Evolutionary conservation across 2,329 filamentous ascomycete species (phyloP), one percentile per base, ranked within the genome.

Genomic region (Sarocladium strictum): DNA sequence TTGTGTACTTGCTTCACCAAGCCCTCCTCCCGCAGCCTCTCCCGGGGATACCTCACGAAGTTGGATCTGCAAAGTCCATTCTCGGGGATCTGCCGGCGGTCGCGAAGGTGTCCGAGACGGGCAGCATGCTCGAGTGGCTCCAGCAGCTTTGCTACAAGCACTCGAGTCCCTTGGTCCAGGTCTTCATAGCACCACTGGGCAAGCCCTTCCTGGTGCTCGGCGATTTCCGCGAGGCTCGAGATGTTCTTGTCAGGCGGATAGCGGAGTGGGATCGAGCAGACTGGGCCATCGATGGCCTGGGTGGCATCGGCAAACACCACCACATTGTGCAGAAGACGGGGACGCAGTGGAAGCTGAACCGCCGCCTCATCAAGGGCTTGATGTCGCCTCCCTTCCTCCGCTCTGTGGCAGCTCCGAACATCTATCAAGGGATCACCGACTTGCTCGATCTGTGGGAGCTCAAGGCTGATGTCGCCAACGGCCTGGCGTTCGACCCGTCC

Each of bases 21-120:
- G 37, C 17, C 19, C 52, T 65, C 6, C 61, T 76, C 0, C 76
- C 74, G 1, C 71, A 67, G 49, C 75, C 76, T 2, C 65, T 78
- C 3, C 62, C 72, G 2, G 71, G 70, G 4, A 77, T 79, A 41
- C 74, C 76, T 2, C 73, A 76, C 66, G 73, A 76, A 56, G 58
- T 57, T 12, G 59, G 63, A 17, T 66, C 74, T 0, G 63, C 65
- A 2, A 58, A 56, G 1, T 64, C 60, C 29, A 27, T 77, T 0
- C 60, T 76, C 12, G 76, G 76, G 5, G 75, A 79, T 56, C 57
- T 73, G 1, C 71, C 72, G 24, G 45, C 21, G 17, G 50, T 58
- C 50, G 24, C 55, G 29, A 40, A 33, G 17, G 14, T 21, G 4
- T 43, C 38, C 23, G 55, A 58, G 24, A 32, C 24, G 27, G 24